These are phyloP conservation scores for Coemansia asiatica DNA, from an alignment of 192 early-diverging fungal species.

Conservation along the genomic window DNA sequence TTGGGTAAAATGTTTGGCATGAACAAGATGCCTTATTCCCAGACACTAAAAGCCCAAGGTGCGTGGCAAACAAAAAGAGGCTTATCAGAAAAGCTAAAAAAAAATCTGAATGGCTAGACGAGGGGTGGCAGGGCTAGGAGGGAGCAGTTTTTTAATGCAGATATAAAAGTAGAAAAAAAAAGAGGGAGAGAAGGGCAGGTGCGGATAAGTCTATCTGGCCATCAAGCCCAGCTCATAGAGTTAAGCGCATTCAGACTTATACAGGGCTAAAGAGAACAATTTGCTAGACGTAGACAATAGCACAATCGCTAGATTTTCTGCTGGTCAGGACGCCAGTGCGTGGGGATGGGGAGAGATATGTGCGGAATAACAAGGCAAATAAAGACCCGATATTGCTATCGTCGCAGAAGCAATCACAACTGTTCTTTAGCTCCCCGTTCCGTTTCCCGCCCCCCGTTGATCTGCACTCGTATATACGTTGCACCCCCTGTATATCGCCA, in stretches of 20 bases:
- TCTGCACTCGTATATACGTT: background rate
- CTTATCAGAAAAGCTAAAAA: no score
- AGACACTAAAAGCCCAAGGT: background rate
- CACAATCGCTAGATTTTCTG: background rate
- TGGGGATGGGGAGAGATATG: background rate
- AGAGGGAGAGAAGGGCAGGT: background rate
- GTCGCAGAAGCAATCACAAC: background rate
- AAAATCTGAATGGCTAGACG: no score
- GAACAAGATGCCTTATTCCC: background rate
- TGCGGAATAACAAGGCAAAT: background rate
- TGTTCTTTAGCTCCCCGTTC: background rate
- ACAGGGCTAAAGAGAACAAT: background rate
- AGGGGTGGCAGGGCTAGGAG: background rate
- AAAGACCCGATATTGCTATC: background rate
- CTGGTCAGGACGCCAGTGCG: background rate
- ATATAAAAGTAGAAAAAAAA: background rate
- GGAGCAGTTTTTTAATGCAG: background rate
- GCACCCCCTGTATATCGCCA: background rate
- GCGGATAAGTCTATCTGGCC: background rate
- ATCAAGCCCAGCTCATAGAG: background rate
- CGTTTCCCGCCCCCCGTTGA: background rate
- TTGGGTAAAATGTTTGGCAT: background rate
- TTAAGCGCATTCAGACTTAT: background rate
- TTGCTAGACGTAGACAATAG: background rate
- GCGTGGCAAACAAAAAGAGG: conserved; percentile 4